Evolutionary conservation across 768 basidiomycete genomes (phyloP).

Genomic region (Leccinum incarnatum): DNA sequence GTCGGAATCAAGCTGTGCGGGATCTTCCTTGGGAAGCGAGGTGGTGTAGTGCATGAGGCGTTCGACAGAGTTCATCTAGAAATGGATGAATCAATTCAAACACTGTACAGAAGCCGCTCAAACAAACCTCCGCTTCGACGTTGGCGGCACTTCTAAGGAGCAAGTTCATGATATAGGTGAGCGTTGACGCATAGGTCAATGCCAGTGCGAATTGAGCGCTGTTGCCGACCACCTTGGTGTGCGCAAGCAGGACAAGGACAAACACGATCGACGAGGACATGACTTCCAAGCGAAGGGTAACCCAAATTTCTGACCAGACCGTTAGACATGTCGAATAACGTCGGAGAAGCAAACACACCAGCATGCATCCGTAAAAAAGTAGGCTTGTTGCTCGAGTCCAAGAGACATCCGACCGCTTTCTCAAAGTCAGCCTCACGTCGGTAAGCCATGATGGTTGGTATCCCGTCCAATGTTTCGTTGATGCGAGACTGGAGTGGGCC

Average conservation of each 20-base stretch:
- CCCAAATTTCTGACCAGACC: conserved; percentile 27
- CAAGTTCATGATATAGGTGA: conserved; percentile 30
- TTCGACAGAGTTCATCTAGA: conserved; percentile 30
- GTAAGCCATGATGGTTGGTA: conserved; percentile 48
- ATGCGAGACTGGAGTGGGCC: conserved; percentile 51
- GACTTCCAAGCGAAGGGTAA: conserved; percentile 31
- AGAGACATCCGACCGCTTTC: conserved; percentile 19
- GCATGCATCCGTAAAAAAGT: conserved; percentile 26
- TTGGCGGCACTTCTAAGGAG: conserved; percentile 27
- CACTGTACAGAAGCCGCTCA: not conserved
- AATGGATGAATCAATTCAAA: not conserved
- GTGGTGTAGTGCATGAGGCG: conserved; percentile 27
- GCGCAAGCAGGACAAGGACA: conserved; percentile 26
- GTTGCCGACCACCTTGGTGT: conserved; percentile 24
- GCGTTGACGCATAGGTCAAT: conserved; percentile 25
- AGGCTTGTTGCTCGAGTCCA: conserved; percentile 29
- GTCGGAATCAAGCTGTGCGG: conserved; percentile 20
- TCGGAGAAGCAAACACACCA: conserved; percentile 13
- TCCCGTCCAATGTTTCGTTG: conserved; percentile 48
- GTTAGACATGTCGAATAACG: not conserved
- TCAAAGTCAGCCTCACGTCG: conserved; percentile 31
- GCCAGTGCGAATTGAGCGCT: conserved; percentile 26
- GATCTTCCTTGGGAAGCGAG: conserved; percentile 24
- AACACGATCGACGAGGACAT: conserved; percentile 28
- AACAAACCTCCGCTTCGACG: conserved; percentile 26